Conservation (phyloP, 2,329 filamentous ascomycete species). For the Sporothrix pallida region DNA sequence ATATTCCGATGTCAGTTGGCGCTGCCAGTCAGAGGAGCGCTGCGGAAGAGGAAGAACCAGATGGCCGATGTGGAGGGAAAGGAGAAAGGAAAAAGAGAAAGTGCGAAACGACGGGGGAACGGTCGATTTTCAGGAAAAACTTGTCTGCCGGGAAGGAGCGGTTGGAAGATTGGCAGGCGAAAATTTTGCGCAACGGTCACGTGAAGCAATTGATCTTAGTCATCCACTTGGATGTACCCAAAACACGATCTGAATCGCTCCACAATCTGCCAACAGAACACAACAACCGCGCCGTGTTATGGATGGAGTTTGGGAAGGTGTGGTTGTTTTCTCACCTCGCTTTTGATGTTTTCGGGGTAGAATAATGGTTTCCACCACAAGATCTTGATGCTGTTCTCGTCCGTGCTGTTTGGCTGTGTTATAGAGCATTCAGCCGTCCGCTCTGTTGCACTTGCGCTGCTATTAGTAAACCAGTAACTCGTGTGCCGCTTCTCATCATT, state of each 20-base stretch:
- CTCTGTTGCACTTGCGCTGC: too few relatives aligned
- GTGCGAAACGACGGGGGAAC: constrained; percentile 17
- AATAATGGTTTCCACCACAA: too few relatives aligned
- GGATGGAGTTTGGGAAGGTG: too few relatives aligned
- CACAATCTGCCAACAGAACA: background rate
- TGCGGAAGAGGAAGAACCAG: constrained; percentile 57
- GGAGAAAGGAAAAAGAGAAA: constrained; percentile 34
- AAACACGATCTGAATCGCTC: background rate
- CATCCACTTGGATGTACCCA: background rate
- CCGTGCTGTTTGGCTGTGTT: too few relatives aligned
- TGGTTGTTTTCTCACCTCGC: too few relatives aligned
- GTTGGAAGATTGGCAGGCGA: background rate
- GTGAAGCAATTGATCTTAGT: background rate
- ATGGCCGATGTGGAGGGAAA: constrained; percentile 41
- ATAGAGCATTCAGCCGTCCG: too few relatives aligned
- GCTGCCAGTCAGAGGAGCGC: constrained; percentile 28
- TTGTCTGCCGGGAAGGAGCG: constrained; percentile 5
- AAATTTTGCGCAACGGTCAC: background rate
- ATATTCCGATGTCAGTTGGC: constrained; percentile 45
- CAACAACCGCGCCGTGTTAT: too few relatives aligned
- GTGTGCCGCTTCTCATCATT: too few relatives aligned
- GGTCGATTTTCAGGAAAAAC: constrained; percentile 26
- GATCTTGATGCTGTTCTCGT: too few relatives aligned
- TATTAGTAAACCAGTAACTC: too few relatives aligned
- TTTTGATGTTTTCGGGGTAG: too few relatives aligned